phyloP scores from a whole-genome alignment of 1,284 basidiomycete species.

The Cutaneotrichosporon sp. region DNA sequence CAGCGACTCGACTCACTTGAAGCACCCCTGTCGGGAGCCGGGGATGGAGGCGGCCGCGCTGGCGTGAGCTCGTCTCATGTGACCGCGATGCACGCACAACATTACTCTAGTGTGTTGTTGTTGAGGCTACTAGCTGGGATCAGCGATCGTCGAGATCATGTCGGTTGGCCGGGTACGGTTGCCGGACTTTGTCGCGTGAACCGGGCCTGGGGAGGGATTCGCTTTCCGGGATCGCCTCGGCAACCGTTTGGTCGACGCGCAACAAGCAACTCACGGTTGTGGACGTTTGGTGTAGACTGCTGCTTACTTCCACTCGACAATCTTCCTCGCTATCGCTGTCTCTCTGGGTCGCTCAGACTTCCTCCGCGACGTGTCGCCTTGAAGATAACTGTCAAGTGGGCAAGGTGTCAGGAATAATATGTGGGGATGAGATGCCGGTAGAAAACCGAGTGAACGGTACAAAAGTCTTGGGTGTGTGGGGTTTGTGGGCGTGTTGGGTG shows the following conservation, averaged over 20 bases:
- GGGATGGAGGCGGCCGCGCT: slow-evolving; percentile 44
- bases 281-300: no score
- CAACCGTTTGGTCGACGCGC: no score
- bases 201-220: neutral
- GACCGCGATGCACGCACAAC: slow-evolving; percentile 12
- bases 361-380: slow-evolving; percentile 1
- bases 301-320: neutral
- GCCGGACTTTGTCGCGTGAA: neutral
- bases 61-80: slow-evolving; percentile 11
- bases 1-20: slow-evolving; percentile 39
- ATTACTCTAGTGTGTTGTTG: slow-evolving; percentile 10
- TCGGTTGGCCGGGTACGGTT: neutral
- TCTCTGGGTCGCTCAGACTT: neutral
- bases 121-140: neutral
- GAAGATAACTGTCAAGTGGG: neutral
- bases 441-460: neutral
- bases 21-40: slow-evolving; percentile 51
- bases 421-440: neutral
- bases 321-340: neutral
- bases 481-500: no score
- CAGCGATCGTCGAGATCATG: neutral
- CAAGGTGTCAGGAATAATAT: neutral
- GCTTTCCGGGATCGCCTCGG: neutral
- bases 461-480: no score
- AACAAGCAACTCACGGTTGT: neutral